Evolutionary conservation across 129 eudicot genomes (phyloP).

Genomic region (Flaveria linearis): DNA sequence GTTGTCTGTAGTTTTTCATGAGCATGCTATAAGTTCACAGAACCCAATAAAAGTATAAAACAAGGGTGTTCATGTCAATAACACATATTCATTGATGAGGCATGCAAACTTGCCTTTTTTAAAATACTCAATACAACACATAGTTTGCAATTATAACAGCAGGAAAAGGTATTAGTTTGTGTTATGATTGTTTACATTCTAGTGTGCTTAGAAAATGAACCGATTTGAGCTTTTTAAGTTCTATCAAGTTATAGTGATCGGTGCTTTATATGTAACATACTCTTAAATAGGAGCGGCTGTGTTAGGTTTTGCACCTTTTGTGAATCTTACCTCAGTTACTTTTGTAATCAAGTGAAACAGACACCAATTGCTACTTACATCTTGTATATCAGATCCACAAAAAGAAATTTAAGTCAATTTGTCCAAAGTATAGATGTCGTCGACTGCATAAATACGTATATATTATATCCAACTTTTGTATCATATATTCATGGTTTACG

Average conservation of each 20-base stretch:
- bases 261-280: not conserved
- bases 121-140: not conserved
- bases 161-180: not conserved
- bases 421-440: not conserved
- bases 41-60: not conserved
- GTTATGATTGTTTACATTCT: not conserved
- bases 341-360: not conserved
- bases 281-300: not conserved
- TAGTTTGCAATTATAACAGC: not conserved
- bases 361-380: not conserved
- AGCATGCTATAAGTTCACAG: not conserved
- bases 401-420: not conserved
- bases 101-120: not conserved
- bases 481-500: not conserved
- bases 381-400: not conserved
- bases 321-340: not conserved
- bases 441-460: not conserved
- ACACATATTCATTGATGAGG: not conserved
- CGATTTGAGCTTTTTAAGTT: not conserved
- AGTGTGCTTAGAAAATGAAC: not conserved
- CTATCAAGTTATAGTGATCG: slow-evolving; percentile 8
- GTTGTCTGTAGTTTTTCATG: not conserved
- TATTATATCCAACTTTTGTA: not conserved
- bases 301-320: slow-evolving; percentile 1
- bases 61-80: not conserved